Evolutionary conservation across 352 stramenopile genomes (phyloP), one percentile per base, ranked within the genome.

Genomic region (Phytophthora sp.): DNA sequence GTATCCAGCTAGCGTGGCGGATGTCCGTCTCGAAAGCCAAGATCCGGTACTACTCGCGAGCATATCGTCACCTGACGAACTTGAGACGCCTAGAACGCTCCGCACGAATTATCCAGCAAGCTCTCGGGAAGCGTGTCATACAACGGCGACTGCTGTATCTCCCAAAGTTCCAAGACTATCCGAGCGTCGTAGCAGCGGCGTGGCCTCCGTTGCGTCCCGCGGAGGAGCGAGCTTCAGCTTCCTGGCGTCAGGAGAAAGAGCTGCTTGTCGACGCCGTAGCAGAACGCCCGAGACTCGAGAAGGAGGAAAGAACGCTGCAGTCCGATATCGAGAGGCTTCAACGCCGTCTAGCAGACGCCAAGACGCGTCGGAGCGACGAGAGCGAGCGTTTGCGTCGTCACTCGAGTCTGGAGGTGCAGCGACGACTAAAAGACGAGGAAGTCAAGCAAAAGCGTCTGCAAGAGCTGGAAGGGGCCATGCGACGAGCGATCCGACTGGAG

Each of bases 401-500:
- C 46, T 68, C 73, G n/a, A 68, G 39, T 4, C 68, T 88, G 31
- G 74, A 80, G 18, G 70, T 76, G 4, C 51, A 83, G 45, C 76
- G 80, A 16, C 71, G 76, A 23, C 23, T 74, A 1, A 89, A 89
- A 62, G 81, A 88, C 9, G 80, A 88, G 21, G 72, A 80, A 42
- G 20, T 24, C 7, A 74, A 73, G 23, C 56, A 75, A 8, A 69
- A 71, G 20, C 60, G 74, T 15, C 62, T 91, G 15, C 51, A 74
- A 15, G 70, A 79, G 13, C 61, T 83, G 24, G 82, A 90, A 56
- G 44, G 9, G 20, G 49, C 60, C 15, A 89, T 84, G 66, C 71
- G 83, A 2, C 55, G 70, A 24, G 61, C 86, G 15, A 87, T 92
- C 57, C 83, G 83, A 13, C 47, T 80, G 31, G 85, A 91, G 18